Evolutionary conservation across 371 early-diverging fungal species (phyloP).

Genomic region (Entomophthora muscae): DNA sequence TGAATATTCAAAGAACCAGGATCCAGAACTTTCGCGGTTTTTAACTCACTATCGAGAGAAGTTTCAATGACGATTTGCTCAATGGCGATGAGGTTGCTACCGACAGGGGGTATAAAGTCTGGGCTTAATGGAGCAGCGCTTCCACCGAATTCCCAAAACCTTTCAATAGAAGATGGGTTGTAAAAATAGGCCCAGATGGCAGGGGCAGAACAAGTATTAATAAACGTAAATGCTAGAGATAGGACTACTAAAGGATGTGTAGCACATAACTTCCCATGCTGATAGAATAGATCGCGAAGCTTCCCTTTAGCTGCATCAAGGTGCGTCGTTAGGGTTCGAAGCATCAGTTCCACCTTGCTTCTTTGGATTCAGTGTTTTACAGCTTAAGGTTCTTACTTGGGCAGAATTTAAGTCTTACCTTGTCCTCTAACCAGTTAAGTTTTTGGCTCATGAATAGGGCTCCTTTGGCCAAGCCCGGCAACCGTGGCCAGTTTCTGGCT

Average conservation of each 20-base stretch:
- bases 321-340: background rate
- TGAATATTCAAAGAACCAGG: background rate
- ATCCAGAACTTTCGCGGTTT: background rate
- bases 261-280: constrained; percentile 11
- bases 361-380: too few species aligned
- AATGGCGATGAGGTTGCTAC: background rate
- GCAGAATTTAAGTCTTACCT: too few species aligned
- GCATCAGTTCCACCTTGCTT: too few species aligned
- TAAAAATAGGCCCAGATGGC: background rate
- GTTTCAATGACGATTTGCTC: background rate
- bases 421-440: too few species aligned
- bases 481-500: too few species aligned
- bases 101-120: background rate
- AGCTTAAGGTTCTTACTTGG: too few species aligned
- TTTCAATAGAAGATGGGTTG: background rate
- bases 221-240: constrained; percentile 12
- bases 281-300: constrained; percentile 13
- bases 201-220: constrained; percentile 13
- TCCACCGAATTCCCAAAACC: background rate
- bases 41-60: background rate
- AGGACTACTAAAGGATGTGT: constrained; percentile 12
- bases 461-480: too few species aligned
- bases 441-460: too few species aligned
- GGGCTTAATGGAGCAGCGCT: background rate
- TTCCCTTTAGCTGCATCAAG: background rate